Evolutionary conservation across 306 rosid species (phyloP).

Genomic region (Cyclanthera cordifolia): DNA sequence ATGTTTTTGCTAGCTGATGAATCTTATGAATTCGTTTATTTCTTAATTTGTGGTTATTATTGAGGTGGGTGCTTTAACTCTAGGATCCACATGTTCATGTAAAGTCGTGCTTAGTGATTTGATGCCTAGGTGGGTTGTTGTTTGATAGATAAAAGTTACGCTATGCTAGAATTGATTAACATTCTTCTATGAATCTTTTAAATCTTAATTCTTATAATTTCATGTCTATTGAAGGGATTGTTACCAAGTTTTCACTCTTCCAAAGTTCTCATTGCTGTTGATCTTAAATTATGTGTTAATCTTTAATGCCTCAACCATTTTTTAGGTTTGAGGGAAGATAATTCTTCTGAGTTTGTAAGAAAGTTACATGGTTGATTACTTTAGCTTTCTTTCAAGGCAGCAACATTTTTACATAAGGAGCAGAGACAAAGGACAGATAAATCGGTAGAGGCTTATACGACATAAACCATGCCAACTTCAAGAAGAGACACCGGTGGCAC

Average conservation of each 20-base stretch:
- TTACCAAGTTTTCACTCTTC: too few relatives aligned
- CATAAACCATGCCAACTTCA: slow-evolving; percentile 96
- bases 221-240: too few relatives aligned
- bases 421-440: background rate
- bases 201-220: too few relatives aligned
- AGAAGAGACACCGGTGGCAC: slow-evolving; percentile 86
- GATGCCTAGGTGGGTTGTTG: too few relatives aligned
- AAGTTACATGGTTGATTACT: background rate
- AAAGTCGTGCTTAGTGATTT: too few relatives aligned
- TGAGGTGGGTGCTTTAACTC: background rate
- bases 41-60: background rate
- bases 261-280: too few relatives aligned
- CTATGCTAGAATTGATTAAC: too few relatives aligned
- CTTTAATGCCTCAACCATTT: background rate
- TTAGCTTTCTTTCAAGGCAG: slow-evolving; percentile 4
- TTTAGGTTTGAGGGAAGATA: background rate
- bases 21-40: background rate
- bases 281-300: background rate
- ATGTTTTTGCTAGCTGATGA: background rate
- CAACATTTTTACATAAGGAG: slow-evolving; percentile 7
- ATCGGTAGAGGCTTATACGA: slow-evolving; percentile 37
- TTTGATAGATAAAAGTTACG: too few relatives aligned
- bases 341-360: background rate
- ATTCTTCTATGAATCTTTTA: too few relatives aligned
- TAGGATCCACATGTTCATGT: background rate